Base-by-base conservation (phyloP, 2,329 filamentous ascomycete genomes). In the Seiridium unicorne region DNA sequence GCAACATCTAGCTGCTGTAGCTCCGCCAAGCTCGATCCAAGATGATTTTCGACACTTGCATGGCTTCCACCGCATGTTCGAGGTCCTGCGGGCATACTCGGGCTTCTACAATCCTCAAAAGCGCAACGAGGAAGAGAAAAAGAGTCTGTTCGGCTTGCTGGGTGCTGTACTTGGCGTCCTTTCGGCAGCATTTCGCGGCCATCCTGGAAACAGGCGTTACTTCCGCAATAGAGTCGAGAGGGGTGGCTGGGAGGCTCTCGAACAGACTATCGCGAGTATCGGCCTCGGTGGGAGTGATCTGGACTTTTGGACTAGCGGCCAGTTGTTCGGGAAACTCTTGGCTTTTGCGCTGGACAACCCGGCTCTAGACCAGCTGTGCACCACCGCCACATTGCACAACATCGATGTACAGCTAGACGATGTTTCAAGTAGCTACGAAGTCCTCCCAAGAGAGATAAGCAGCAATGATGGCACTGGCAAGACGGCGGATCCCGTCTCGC, bases 131-230 rank as follows among this genome's bases (percentile, higher is more conserved):
- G 77, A 85, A 51, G 87, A 92, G 62, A 90, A 88, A 72, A 77
- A 80, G 60, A 80, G 81, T 49, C 79, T 91, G 60, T 90, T 92
- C 69, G 82, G 85, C 61, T 78, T 94, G 18, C 78, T 96, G 18
- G 86, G 92, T 68, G 83, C 83, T 7, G 83, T 90, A n/a, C 79
- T 95, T 44, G 86, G 86, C 38, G 85, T 95, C 11, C 77, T 98
- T 35, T 89, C 90, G 1, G 89, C 89, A 53, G 87, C 88, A 11
- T 83, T 99, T 65, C 85, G 87, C 58, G 87, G 87, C 51, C 93
- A 98, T 73, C 83, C 89, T 51, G 94, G 93, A 26, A 99, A 98
- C 75, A 85, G 89, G 69, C 86, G 91, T 66, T 97, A 94, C 77
- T 98, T 98, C 72, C 85, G 87, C 61, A 88, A 87, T 65, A 83